A percentile compares a stretch with the other conserved stretches of the same genome.
These are phyloP conservation scores for Brassica hybrid DNA, from an alignment of 441 rosid genomes.

Conservation along the genomic window DNA sequence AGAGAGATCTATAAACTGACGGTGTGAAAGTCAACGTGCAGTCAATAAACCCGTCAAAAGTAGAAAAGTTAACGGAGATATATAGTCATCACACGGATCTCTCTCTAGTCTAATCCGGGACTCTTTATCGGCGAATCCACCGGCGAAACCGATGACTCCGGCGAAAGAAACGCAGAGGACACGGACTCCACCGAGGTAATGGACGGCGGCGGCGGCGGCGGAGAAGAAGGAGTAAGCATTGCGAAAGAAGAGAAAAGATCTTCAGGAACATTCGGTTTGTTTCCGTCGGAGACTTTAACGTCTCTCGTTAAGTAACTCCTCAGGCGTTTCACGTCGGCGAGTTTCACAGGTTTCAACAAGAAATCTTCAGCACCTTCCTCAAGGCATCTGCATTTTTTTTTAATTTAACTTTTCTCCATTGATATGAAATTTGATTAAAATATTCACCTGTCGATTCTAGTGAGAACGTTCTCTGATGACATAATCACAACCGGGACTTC, in stretches of 20 bases:
- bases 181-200: not conserved
- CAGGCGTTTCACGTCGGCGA: constrained; percentile 80
- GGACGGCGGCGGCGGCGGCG: constrained; percentile 23
- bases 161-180: constrained; percentile 34
- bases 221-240: constrained; percentile 34
- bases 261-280: constrained; percentile 61
- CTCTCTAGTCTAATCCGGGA: constrained; percentile 40
- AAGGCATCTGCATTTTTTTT: constrained; percentile 56
- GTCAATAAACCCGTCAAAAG: constrained; percentile 34
- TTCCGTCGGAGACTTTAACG: constrained; percentile 30
- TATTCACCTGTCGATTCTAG: constrained; percentile 78
- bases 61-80: constrained; percentile 36
- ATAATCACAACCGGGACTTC: constrained; percentile 89
- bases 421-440: not conserved
- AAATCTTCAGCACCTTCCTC: constrained; percentile 98
- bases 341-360: constrained; percentile 85
- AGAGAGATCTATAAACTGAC: constrained; percentile 37
- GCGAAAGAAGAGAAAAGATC: constrained; percentile 22
- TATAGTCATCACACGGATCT: constrained; percentile 31
- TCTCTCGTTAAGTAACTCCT: constrained; percentile 59
- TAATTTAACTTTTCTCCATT: not conserved
- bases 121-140: constrained; percentile 26
- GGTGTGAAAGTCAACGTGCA: constrained; percentile 45
- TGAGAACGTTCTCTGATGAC: constrained; percentile 86
- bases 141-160: constrained; percentile 15